Conservation (phyloP, 352 stramenopile species). For the Pythium coloratum region DNA sequence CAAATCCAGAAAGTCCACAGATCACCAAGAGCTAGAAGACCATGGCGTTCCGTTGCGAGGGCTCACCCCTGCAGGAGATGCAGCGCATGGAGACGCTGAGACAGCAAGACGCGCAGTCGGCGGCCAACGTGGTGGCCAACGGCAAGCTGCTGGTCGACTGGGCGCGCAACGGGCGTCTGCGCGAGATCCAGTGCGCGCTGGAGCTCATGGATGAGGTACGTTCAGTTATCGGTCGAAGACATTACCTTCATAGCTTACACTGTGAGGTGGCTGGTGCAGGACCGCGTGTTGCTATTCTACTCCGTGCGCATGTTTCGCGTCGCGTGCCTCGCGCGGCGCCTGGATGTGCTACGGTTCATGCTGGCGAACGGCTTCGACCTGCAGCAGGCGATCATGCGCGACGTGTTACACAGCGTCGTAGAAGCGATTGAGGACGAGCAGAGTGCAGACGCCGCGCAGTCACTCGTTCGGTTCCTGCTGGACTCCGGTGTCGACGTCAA, state of each 20-base stretch:
- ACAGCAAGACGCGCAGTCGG: slow-evolving; percentile 46
- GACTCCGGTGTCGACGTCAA: slow-evolving; percentile 69
- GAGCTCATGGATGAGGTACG: slow-evolving; percentile 50
- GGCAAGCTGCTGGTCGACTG: slow-evolving; percentile 63
- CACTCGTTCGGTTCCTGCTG: slow-evolving; percentile 60
- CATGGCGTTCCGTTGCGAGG: slow-evolving; percentile 37
- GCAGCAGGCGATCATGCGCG: slow-evolving; percentile 50
- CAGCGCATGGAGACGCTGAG: slow-evolving; percentile 50
- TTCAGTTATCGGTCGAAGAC: slow-evolving; percentile 1
- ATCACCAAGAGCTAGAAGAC: neutral
- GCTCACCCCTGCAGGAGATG: slow-evolving; percentile 59
- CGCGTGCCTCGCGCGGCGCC: slow-evolving; percentile 37
- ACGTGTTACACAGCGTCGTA: slow-evolving; percentile 55
- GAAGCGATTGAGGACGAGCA: slow-evolving; percentile 31
- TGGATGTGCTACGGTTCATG: slow-evolving; percentile 71
- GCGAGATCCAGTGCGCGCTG: slow-evolving; percentile 46
- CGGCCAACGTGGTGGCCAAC: slow-evolving; percentile 58
- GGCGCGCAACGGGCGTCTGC: slow-evolving; percentile 42
- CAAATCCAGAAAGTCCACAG: neutral
- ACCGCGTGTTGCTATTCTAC: slow-evolving; percentile 63
- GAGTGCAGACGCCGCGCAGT: slow-evolving; percentile 43
- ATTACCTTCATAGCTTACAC: slow-evolving; percentile 28
- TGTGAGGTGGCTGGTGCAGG: slow-evolving; percentile 20
- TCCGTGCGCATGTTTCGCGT: slow-evolving; percentile 66
- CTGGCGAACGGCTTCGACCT: slow-evolving; percentile 66